A percentile compares a stretch with the other conserved stretches of the same genome.
These are phyloP conservation scores for Cucurbita ficifolia DNA, from an alignment of 306 rosid species.

Conservation along the genomic window DNA sequence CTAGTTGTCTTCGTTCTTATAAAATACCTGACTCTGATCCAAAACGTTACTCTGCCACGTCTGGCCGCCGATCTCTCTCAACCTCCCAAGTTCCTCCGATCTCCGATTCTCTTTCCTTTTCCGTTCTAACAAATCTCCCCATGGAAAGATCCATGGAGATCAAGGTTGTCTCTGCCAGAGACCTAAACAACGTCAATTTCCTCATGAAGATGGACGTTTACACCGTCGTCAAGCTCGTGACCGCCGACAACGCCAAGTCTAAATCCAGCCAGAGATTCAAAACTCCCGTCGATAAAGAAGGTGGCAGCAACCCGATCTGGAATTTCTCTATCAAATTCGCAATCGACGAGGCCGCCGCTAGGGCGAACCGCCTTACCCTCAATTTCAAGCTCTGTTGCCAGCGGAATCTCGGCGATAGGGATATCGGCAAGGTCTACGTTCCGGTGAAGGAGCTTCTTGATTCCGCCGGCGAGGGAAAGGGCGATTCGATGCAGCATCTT, in stretches of 20 bases:
- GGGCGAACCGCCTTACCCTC: slow-evolving; percentile 32
- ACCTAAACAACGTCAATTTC: slow-evolving; percentile 45
- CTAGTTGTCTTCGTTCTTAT: no score
- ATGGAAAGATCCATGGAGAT: no score
- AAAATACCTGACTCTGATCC: no score
- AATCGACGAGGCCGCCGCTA: slow-evolving; percentile 21
- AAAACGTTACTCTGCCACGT: no score
- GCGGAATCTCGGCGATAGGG: slow-evolving; percentile 35
- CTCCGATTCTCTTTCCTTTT: not conserved
- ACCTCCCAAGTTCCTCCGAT: not conserved
- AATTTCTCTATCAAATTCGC: slow-evolving; percentile 32
- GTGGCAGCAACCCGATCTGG: slow-evolving; percentile 34
- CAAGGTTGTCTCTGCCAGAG: slow-evolving; percentile 37
- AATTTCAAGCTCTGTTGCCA: slow-evolving; percentile 30
- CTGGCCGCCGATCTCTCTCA: not conserved
- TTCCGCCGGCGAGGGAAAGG: slow-evolving; percentile 7
- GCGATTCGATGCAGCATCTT: slow-evolving; percentile 13
- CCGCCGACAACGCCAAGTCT: no score
- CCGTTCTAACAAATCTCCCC: no score
- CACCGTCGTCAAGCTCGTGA: slow-evolving; percentile 29
- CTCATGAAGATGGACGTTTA: slow-evolving; percentile 66
- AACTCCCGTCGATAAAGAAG: no score
- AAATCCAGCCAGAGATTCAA: no score
- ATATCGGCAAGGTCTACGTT: slow-evolving; percentile 35
- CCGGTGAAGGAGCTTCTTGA: slow-evolving; percentile 49